Evolutionary conservation across 2,329 filamentous ascomycete species (phyloP).

Genomic region (Colletotrichum eremochloae): DNA sequence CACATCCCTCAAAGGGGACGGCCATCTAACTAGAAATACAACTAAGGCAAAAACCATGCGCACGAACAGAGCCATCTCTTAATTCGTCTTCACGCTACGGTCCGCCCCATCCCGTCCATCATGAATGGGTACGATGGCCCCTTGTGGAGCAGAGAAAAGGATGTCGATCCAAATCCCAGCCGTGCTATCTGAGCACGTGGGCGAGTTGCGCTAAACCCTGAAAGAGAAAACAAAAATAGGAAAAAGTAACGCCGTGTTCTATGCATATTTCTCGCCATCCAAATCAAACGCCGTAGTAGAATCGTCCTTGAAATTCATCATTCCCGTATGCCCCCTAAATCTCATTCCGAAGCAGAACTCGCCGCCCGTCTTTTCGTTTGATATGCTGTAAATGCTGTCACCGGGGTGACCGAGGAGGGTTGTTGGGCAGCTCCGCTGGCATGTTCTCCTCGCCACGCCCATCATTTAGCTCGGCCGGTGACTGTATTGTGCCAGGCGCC

Average conservation of each 20-base stretch:
- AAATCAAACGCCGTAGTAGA: constrained; percentile 20
- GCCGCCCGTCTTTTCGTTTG: not conserved
- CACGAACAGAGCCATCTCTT: not conserved
- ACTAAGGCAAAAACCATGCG: constrained; percentile 18
- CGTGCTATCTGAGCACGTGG: constrained; percentile 11
- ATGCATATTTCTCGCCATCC: constrained; percentile 38
- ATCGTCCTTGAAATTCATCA: constrained; percentile 15
- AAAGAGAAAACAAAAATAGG: too few species aligned
- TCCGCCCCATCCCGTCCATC: constrained; percentile 16
- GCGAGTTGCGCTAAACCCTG: constrained; percentile 13
- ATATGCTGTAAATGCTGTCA: constrained; percentile 1
- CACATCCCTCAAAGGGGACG: constrained; percentile 15
- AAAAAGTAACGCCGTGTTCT: constrained; percentile 35
- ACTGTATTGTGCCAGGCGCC: constrained; percentile 19
- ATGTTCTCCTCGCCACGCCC: constrained; percentile 34
- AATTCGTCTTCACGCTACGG: constrained; percentile 10
- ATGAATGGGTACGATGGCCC: constrained; percentile 3
- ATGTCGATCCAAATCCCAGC: constrained; percentile 11
- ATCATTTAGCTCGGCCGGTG: constrained; percentile 39
- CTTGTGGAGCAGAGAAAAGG: not conserved
- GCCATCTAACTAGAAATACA: constrained; percentile 40
- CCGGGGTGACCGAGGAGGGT: constrained; percentile 37
- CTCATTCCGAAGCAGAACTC: not conserved
- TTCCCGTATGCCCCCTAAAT: constrained; percentile 8
- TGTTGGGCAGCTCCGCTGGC: constrained; percentile 40